Base-by-base conservation (phyloP, 129 eudicot species). In the Centaurea solstitialis region DNA sequence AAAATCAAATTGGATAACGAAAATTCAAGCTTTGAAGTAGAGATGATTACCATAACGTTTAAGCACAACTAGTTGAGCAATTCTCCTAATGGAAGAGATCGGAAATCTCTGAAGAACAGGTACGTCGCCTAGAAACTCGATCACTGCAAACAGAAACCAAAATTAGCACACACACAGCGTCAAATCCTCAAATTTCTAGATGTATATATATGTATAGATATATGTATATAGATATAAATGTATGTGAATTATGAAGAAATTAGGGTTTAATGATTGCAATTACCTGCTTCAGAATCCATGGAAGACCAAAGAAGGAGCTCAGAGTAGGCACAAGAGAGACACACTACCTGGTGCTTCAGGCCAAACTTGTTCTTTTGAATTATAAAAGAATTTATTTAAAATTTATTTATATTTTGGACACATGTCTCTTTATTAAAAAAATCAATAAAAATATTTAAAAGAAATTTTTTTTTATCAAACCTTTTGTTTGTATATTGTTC, bases 81-180 rank as follows among this genome's bases (percentile, higher is more conserved):
- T 86, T 9, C 73, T 72, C 40, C 64, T 40, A 22, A 90, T 78
- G n/a, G 91, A 90, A 0, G 91, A 90, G 50, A 79, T 75, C 30
- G 94, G 94, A 40, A 90, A 87, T 4, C 88, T 68, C 65, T 90
- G 94, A 72, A 90, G 94, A 85, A 85, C 69, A 9, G 91, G 87
- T 41, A 90, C 91, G 64, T 86, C 84, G 6, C 88, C 85, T 40
- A 90, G 17, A 57, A 90, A 90, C 84, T 83, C 90, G 17, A 79
- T 72, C 85, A 87, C 94, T 90, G 88, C 53, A 57, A 76, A 80
- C 70, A 64, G 28, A 84, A 37, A 59, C 41, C 57, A 6, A 21
- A 64, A 26, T 30, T 35, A 74, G 21, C 22, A 26, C 26, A 43
- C 61, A 33, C 1, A 47, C 13, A 50, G 62, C 15, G 62, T n/a